These are phyloP conservation scores for Vanderwaltozyma polyspora DNA, from an alignment of 805 yeast species.

Conservation along the genomic window DNA sequence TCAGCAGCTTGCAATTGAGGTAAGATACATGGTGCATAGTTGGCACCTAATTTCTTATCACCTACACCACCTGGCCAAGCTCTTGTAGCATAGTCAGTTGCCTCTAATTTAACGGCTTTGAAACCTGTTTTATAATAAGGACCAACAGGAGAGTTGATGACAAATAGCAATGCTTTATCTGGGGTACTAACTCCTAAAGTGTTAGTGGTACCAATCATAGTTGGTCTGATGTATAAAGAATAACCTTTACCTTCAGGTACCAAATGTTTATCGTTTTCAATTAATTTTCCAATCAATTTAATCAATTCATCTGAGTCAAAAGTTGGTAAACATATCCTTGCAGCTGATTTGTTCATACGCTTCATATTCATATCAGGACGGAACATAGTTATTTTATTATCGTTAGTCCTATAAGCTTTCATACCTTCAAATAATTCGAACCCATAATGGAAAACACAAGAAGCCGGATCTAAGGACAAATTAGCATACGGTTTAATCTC, in stretches of 20 bases:
- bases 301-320: conserved; percentile 69
- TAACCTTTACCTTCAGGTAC: conserved; percentile 80
- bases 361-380: conserved; percentile 85
- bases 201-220: conserved; percentile 84
- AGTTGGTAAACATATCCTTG: conserved; percentile 76
- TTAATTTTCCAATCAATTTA: conserved; percentile 63
- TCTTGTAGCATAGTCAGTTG: conserved; percentile 89
- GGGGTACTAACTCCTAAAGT: conserved; percentile 81
- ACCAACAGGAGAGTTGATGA: conserved; percentile 92
- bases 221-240: conserved; percentile 87
- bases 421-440: conserved; percentile 92
- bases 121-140: conserved; percentile 94
- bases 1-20: conserved; percentile 84
- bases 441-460: conserved; percentile 86
- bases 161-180: conserved; percentile 65
- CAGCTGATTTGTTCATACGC: conserved; percentile 84
- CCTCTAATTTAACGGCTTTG: conserved; percentile 87
- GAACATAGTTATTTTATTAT: conserved; percentile 67
- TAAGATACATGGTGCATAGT: conserved; percentile 88
- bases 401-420: conserved; percentile 66
- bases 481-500: conserved; percentile 74
- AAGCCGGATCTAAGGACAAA: conserved; percentile 68
- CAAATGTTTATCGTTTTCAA: conserved; percentile 59
- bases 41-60: conserved; percentile 90
- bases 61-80: conserved; percentile 99